Conservation (phyloP, 1,284 basidiomycete genomes). For the Microbotryum lychnidis-dioicae region DNA sequence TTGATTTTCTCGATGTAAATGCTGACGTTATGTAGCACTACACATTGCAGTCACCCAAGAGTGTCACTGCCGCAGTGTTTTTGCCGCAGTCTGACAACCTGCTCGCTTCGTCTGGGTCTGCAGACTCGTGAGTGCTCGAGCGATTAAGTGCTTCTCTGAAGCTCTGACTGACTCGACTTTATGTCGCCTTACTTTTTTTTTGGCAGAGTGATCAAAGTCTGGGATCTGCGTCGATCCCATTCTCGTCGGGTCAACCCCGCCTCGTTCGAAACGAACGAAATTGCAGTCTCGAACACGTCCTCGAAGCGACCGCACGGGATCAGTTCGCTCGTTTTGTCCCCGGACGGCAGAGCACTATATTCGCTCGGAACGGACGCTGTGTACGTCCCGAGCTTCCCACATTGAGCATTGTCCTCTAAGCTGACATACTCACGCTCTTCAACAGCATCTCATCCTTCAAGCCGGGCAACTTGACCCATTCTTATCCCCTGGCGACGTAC, state of each 20-base stretch:
- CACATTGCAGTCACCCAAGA: conserved; percentile 18
- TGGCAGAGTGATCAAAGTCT: conserved; percentile 31
- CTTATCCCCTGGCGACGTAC: conserved; percentile 20
- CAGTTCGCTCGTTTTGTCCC: conserved; percentile 30
- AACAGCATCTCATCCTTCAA: conserved; percentile 31
- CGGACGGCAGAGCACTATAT: conserved; percentile 31
- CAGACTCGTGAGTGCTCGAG: conserved; percentile 23
- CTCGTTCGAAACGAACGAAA: conserved; percentile 27
- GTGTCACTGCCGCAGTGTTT: conserved; percentile 32
- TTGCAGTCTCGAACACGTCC: conserved; percentile 11
- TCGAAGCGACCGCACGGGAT: conserved; percentile 31
- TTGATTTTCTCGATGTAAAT: background rate
- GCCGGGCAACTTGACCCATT: conserved; percentile 26
- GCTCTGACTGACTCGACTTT: background rate
- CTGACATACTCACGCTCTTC: background rate
- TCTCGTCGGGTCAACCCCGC: conserved; percentile 34
- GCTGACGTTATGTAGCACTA: background rate
- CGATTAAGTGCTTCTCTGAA: background rate
- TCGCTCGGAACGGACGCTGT: conserved; percentile 29
- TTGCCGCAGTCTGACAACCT: conserved; percentile 30
- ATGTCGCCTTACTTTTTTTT: background rate
- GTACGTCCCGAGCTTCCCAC: conserved; percentile 3
- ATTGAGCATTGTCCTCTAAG: background rate
- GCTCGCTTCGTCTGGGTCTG: conserved; percentile 33
- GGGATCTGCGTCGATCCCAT: conserved; percentile 34